phyloP scores from a whole-genome alignment of 208 protist species.

The Trypanosoma caninum region DNA sequence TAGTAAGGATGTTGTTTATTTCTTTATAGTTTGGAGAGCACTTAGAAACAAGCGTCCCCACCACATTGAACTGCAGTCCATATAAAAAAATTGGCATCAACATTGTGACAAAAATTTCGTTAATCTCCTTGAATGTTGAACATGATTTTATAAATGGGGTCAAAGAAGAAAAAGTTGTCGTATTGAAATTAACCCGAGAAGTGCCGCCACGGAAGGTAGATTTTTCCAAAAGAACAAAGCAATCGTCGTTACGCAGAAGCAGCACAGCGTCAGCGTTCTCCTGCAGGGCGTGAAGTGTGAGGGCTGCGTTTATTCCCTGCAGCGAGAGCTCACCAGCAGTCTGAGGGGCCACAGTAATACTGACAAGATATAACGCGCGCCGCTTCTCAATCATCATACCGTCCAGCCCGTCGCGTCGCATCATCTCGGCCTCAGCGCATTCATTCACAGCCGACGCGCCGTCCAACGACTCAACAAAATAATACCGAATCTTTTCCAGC shows the following conservation, averaged over 20 bases:
- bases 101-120: constrained; percentile 73
- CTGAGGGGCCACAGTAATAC: constrained; percentile 69
- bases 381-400: constrained; percentile 67
- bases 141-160: constrained; percentile 40
- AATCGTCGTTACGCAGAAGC: constrained; percentile 82
- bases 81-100: constrained; percentile 72
- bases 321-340: constrained; percentile 63
- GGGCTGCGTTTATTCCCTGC: constrained; percentile 71
- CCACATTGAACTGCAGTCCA: constrained; percentile 24
- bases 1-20: constrained; percentile 58
- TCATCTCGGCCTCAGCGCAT: constrained; percentile 44
- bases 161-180: neutral
- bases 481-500: constrained; percentile 76
- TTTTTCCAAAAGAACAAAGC: neutral
- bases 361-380: constrained; percentile 64
- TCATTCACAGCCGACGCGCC: constrained; percentile 38
- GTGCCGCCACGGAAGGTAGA: neutral
- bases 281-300: constrained; percentile 67
- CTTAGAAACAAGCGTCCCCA: constrained; percentile 38
- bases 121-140: constrained; percentile 76
- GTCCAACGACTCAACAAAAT: constrained; percentile 67
- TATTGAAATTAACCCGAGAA: neutral
- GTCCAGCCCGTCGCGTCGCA: constrained; percentile 64
- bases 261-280: constrained; percentile 58
- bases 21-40: constrained; percentile 33